Evolutionary conservation across 768 basidiomycete species (phyloP), one percentile per base, ranked within the genome.

Genomic region (Lactifluus pinguis): DNA sequence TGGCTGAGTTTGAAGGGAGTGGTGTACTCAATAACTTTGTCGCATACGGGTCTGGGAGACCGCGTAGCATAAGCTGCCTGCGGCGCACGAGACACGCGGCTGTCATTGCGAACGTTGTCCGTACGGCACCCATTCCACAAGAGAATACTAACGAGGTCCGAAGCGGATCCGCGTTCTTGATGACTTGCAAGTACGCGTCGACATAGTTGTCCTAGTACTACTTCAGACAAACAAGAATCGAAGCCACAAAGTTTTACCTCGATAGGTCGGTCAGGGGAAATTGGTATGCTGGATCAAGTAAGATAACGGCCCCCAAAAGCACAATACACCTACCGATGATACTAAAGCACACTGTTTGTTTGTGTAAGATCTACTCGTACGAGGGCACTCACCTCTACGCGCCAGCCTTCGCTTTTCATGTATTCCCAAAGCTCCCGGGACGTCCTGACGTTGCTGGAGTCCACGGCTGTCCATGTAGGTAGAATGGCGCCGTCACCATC

Each of bases 61-160:
- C 91, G 32, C 77, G 74, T 15, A 78, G 66, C 6, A 86, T 69
- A 38, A 84, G 69, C 67, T 84, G 81, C 63, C 86, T 89, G 51
- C 95, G 78, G 47, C 95, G 79, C 2, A 98, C 79, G 39, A 99
- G 77, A 59, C 86, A 83, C 0, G 95, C 94, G 7, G 93, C 91
- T n/a, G 87, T 82, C 97, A 98, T 98, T 3, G 92, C 93, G 69
- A 97, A 98, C 0, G 95, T 98, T 2, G 94, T 95, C 19, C 95
- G 82, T 1, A 98, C 95, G 2, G 92, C 92, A 49, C 97, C 97
- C 85, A 95, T 93, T 36, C 97, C 95, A 70, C 95, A 98, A 52
- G 89, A 93, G 71, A 98, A 98, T 4, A 98, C 89, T 19, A 98
- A 76, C 0, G 89, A 85, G 0, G 92, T 93, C 17, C 77, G 77